A percentile compares a stretch with the other conserved stretches of the same genome.
phyloP scores from a whole-genome alignment of 306 rosid genomes.

The Lathyrus aphaca region DNA sequence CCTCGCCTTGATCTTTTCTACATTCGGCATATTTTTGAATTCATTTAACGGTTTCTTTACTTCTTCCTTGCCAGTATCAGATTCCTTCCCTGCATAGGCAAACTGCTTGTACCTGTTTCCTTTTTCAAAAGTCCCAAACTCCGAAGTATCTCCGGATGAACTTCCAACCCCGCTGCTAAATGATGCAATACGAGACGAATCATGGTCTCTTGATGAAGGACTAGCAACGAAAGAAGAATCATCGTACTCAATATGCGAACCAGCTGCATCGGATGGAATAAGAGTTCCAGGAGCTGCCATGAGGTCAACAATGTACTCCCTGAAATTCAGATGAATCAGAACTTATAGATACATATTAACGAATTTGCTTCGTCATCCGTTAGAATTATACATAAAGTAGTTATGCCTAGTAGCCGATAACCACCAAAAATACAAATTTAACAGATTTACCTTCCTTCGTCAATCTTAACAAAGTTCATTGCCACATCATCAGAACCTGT shows the following conservation, averaged over 20 bases:
- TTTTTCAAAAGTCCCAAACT: conserved; percentile 55
- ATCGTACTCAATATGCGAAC: conserved; percentile 67
- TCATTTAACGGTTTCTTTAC: conserved; percentile 42
- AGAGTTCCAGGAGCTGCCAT: conserved; percentile 99
- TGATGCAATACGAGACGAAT: conserved; percentile 72
- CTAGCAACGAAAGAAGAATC: conserved; percentile 65
- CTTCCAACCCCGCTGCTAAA: conserved; percentile 85
- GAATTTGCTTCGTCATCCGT: conserved; percentile 17
- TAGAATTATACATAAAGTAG: conserved; percentile 9
- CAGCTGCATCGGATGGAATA: conserved; percentile 88
- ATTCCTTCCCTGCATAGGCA: conserved; percentile 54
- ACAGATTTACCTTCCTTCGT: conserved; percentile 78
- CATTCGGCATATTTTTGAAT: conserved; percentile 41
- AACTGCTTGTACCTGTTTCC: conserved; percentile 55
- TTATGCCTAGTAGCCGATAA: conserved; percentile 28
- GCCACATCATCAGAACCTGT: conserved; percentile 92
- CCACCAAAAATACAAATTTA: conserved; percentile 38
- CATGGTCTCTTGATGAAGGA: conserved; percentile 82
- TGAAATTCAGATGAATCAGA: conserved; percentile 57
- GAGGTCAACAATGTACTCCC: conserved; percentile 98
- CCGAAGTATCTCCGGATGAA: conserved; percentile 73
- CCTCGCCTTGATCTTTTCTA: conserved; percentile 48
- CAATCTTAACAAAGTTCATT: conserved; percentile 84
- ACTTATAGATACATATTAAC: conserved; percentile 35
- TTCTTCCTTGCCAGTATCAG: conserved; percentile 57